These are phyloP conservation scores for Pharus latifolius DNA, from an alignment of 176 grass and related monocot genomes.

Conservation along the genomic window DNA sequence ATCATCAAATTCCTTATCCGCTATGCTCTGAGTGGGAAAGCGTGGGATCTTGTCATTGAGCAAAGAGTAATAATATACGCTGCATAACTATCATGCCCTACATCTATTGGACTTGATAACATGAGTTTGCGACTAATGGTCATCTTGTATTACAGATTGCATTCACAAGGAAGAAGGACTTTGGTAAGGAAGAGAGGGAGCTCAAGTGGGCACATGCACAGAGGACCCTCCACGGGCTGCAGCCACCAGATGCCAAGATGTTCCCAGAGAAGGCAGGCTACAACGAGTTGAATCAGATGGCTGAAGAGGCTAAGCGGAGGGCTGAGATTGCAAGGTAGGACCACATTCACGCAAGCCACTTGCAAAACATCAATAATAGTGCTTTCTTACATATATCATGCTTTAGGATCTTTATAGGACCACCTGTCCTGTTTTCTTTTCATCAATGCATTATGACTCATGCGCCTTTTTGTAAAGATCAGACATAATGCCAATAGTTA, in stretches of 20 bases:
- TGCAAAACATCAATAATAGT: neutral
- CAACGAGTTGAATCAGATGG: constrained; percentile 66
- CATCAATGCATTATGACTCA: constrained; percentile 4
- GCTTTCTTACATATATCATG: neutral
- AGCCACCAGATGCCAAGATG: constrained; percentile 42
- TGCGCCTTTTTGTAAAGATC: neutral
- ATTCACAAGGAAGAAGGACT: constrained; percentile 87
- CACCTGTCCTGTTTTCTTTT: neutral
- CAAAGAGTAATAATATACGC: constrained; percentile 43
- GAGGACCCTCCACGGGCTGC: constrained; percentile 87
- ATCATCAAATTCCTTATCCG: constrained; percentile 76
- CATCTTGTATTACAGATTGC: constrained; percentile 39
- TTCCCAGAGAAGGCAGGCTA: constrained; percentile 58
- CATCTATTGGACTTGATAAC: neutral
- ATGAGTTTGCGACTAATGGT: neutral
- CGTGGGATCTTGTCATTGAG: constrained; percentile 82
- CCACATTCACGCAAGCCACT: neutral
- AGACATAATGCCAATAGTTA: neutral
- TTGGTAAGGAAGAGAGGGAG: constrained; percentile 63
- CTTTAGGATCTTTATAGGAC: neutral
- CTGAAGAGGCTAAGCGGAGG: constrained; percentile 73
- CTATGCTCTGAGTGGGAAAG: constrained; percentile 74
- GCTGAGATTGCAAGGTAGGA: constrained; percentile 83
- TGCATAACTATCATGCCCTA: neutral
- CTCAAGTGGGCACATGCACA: constrained; percentile 86